These are phyloP conservation scores for Leptographium procerum DNA, from an alignment of 2,329 filamentous ascomycete species.

Conservation along the genomic window DNA sequence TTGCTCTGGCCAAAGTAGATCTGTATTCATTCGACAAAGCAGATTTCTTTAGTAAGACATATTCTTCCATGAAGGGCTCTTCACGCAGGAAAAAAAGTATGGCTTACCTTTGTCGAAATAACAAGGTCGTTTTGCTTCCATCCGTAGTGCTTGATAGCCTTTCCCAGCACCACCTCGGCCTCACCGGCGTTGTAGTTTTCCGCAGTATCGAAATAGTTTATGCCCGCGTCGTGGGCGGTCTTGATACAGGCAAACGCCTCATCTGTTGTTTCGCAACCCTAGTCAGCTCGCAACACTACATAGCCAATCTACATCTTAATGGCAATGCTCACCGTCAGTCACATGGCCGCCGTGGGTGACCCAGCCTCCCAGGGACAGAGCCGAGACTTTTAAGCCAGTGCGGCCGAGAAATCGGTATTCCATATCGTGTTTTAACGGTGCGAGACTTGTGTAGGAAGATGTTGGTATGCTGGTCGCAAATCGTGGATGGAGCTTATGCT, in stretches of 20 bases:
- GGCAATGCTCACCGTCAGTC: no score
- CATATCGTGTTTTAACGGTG: no score
- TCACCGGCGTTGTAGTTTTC: slow-evolving; percentile 40
- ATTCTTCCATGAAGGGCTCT: no score
- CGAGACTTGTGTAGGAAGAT: no score
- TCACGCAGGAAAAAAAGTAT: no score
- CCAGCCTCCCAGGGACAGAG: slow-evolving; percentile 39
- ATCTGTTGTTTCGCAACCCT: no score
- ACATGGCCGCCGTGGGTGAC: slow-evolving; percentile 29
- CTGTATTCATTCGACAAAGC: no score
- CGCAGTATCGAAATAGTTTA: slow-evolving; percentile 57
- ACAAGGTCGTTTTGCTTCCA: slow-evolving; percentile 45
- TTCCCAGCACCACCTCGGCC: slow-evolving; percentile 39
- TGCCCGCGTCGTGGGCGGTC: slow-evolving; percentile 46
- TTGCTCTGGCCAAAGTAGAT: slow-evolving; percentile 58
- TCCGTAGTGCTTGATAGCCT: slow-evolving; percentile 38
- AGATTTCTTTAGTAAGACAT: no score
- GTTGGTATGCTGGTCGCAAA: no score
- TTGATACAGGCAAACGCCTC: slow-evolving; percentile 51
- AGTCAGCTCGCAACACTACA: no score
- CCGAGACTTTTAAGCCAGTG: slow-evolving; percentile 12
- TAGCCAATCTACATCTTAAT: no score
- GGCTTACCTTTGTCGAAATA: slow-evolving; percentile 43
- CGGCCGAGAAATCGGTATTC: slow-evolving; percentile 3
- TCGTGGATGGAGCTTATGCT: no score